Conservation (phyloP, 805 yeast species). For the Sugiyamaella valdiviana region DNA sequence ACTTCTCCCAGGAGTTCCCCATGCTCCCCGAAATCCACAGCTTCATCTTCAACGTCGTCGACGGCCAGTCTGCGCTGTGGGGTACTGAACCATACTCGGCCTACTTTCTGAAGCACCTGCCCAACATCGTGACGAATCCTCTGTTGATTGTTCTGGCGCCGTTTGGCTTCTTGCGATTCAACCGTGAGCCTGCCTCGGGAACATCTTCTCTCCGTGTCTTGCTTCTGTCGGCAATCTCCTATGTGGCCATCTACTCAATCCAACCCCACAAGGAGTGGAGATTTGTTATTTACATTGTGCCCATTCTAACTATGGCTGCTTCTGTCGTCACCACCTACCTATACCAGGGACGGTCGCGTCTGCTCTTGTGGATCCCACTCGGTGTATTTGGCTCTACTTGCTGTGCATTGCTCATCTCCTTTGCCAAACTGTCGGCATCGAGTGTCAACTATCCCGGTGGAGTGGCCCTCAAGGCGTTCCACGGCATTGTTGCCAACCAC, state of each 20-base stretch:
- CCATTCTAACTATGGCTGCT: conserved; percentile 58
- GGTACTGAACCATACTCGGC: conserved; percentile 71
- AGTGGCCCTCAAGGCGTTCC: conserved; percentile 52
- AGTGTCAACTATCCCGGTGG: conserved; percentile 89
- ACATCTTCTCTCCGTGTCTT: not conserved
- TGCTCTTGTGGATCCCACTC: conserved; percentile 17
- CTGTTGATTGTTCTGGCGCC: conserved; percentile 35
- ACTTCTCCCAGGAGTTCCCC: conserved; percentile 55
- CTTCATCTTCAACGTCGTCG: conserved; percentile 66
- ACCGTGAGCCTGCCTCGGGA: conserved; percentile 9
- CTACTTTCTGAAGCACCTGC: conserved; percentile 55
- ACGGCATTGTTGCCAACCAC: conserved; percentile 31
- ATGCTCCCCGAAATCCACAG: conserved; percentile 73
- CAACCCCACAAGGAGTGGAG: conserved; percentile 96
- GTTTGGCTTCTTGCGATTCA: conserved; percentile 38
- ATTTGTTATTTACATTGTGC: conserved; percentile 70
- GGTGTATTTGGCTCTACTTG: conserved; percentile 30
- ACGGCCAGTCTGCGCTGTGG: conserved; percentile 73
- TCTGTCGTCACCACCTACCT: conserved; percentile 49
- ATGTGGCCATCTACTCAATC: conserved; percentile 58
- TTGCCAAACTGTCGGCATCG: conserved; percentile 55
- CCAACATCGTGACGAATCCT: conserved; percentile 34
- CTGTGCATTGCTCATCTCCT: conserved; percentile 37
- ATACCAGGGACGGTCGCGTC: conserved; percentile 17
- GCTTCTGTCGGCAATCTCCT: conserved; percentile 25